Evolutionary conservation across 73 alveolate species (phyloP), one percentile per base, ranked within the genome.

Genomic region (Paramecium primaurelia): DNA sequence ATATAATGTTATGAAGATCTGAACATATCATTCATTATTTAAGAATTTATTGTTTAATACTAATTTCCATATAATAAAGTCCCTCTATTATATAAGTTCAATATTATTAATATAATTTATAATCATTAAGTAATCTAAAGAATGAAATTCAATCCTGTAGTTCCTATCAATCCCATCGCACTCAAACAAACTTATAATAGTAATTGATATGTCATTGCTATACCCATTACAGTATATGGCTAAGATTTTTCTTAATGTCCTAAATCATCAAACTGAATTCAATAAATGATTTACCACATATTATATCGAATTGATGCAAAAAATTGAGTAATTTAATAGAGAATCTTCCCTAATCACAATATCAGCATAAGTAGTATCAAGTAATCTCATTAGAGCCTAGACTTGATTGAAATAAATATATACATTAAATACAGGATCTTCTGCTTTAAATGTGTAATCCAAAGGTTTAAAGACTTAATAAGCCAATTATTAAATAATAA

Each of bases 201-300:
- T 14, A 75, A 9, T 36, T 34, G 0, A 42, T 75, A 34, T 11
- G 68, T 75, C 88, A 75, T 71, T 0, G 88, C 88, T 38, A 30
- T 75, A 30, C 68, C 88, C n/a, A 75, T 36, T 9, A 71, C 86
- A 30, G 86, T 71, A 12, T 71, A 71, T 2, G 86, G 86, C 28
- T 42, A 14, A 16, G 58, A 36, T 8, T 75, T 30, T 42, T 75
- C 59, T 38, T 11, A 34, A 75, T 38, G 36, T 22, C 60, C 60
- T 3, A 75, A 42, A 36, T 75, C 68, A 42, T 75, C 37, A 20
- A 38, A 75, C 64, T 75, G 12, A 71, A 12, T 71, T 71, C 0
- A 12, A 34, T 18, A 18, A 18, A 10, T 25, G 26, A n/a, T 30
- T 16, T 75, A 75, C 68, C 88, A 75, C 68, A 34, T 75, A 3